These are phyloP conservation scores for Phytophthora europaea DNA, from an alignment of 352 stramenopile species.

Conservation along the genomic window DNA sequence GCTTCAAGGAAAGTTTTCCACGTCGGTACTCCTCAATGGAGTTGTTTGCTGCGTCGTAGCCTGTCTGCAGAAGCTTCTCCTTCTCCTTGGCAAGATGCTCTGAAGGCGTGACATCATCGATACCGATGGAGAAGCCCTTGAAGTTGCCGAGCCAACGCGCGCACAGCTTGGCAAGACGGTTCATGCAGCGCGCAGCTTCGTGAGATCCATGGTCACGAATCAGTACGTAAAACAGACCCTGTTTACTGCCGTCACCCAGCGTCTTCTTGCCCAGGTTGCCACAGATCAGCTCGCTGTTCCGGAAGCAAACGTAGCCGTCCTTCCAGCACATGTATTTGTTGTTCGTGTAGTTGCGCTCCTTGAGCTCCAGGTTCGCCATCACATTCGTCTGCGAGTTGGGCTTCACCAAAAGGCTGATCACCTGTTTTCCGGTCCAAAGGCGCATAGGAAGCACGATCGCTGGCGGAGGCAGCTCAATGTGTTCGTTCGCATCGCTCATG, in stretches of 20 bases:
- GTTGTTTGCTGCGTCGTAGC: constrained; percentile 89
- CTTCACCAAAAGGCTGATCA: constrained; percentile 90
- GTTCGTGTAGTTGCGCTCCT: constrained; percentile 97
- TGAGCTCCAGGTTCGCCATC: constrained; percentile 88
- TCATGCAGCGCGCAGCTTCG: constrained; percentile 97
- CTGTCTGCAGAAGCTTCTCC: constrained; percentile 92
- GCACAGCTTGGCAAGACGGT: constrained; percentile 98
- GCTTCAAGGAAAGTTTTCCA: constrained; percentile 95
- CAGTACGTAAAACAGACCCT: constrained; percentile 98
- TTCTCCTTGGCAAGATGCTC: constrained; percentile 96
- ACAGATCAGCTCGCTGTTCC: constrained; percentile 98
- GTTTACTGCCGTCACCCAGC: constrained; percentile 98
- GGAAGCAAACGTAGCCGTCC: constrained; percentile 98
- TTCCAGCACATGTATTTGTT: constrained; percentile 98
- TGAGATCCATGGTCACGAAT: constrained; percentile 95
- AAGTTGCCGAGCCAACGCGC: constrained; percentile 98
- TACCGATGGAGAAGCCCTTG: constrained; percentile 99
- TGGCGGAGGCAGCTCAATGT: constrained; percentile 91
- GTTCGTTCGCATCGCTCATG: constrained; percentile 96
- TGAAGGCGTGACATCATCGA: constrained; percentile 99
- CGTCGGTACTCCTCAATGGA: constrained; percentile 96
- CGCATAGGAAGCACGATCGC: constrained; percentile 79
- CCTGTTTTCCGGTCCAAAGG: constrained; percentile 99
- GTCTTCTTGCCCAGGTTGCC: constrained; percentile 99
- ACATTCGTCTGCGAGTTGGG: constrained; percentile 92